Conservation (phyloP, 2,329 filamentous ascomycete species). For the Xylaria hypoxylon region DNA sequence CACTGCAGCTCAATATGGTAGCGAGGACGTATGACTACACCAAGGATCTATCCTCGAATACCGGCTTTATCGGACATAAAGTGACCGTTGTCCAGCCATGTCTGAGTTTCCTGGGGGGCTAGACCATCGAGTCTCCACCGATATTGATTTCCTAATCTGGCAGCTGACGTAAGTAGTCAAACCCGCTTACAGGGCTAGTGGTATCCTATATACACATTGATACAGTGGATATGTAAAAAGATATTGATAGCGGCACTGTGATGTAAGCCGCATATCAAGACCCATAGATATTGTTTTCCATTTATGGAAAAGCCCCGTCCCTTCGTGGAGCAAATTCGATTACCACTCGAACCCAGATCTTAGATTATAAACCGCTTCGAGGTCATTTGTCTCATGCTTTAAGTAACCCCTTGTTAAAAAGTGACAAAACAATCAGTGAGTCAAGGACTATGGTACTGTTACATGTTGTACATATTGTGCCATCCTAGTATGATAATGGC, state of each 20-base stretch:
- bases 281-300: constrained; percentile 8
- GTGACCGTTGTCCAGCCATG: no score
- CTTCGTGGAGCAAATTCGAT: background rate
- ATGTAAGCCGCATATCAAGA: background rate
- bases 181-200: no score
- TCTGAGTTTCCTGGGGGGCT: background rate
- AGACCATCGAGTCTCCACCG: background rate
- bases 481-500: no score
- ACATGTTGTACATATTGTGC: no score
- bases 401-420: background rate
- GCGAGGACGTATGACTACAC: no score
- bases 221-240: background rate
- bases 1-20: no score
- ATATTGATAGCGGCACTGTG: background rate
- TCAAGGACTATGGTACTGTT: no score
- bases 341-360: background rate
- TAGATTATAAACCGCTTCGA: no score
- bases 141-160: constrained; percentile 8
- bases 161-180: background rate
- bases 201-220: no score
- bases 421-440: background rate
- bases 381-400: no score
- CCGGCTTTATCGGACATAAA: constrained; percentile 7
- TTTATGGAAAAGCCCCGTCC: background rate
- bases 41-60: no score